Percentiles rank a stretch among this genome's conserved stretches.
Evolutionary conservation across 129 eudicot genomes (phyloP).

Genomic region (Pseudognaphalium luteoalbum): DNA sequence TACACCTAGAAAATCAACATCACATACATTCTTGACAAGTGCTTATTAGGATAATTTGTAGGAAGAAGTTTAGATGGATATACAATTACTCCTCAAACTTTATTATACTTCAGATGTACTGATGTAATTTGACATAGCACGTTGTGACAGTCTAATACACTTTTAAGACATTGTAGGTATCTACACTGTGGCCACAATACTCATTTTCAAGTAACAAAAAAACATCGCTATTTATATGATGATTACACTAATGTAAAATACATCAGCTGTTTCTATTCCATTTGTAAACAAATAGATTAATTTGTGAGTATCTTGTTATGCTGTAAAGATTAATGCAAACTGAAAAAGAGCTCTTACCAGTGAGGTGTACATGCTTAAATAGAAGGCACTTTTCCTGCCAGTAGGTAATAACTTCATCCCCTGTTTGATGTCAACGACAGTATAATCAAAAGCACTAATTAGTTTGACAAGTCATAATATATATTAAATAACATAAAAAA

Average conservation of each 20-base stretch:
- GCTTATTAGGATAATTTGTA: too few relatives aligned
- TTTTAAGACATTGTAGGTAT: not conserved
- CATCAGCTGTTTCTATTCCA: not conserved
- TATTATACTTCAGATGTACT: not conserved
- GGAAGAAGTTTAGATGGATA: too few relatives aligned
- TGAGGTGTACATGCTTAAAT: constrained; percentile 66
- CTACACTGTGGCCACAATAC: not conserved
- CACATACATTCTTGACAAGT: too few relatives aligned
- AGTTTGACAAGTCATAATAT: not conserved
- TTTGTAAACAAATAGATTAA: not conserved
- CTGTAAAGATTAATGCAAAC: constrained; percentile 2
- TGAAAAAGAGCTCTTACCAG: constrained; percentile 44
- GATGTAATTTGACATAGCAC: not conserved
- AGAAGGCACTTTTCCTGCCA: constrained; percentile 84
- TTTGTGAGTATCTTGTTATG: not conserved
- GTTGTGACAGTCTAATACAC: constrained; percentile 9
- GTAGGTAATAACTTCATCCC: constrained; percentile 95
- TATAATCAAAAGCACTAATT: constrained; percentile 8
- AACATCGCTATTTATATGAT: not conserved
- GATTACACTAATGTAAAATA: not conserved
- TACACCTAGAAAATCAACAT: too few relatives aligned
- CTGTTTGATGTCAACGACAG: constrained; percentile 35
- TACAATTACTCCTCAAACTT: not conserved
- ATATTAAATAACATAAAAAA: too few relatives aligned
- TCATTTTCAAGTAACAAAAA: not conserved